These are phyloP conservation scores for Plasmodium chabaudi DNA, from an alignment of 169 alveolate genomes.

Conservation along the genomic window DNA sequence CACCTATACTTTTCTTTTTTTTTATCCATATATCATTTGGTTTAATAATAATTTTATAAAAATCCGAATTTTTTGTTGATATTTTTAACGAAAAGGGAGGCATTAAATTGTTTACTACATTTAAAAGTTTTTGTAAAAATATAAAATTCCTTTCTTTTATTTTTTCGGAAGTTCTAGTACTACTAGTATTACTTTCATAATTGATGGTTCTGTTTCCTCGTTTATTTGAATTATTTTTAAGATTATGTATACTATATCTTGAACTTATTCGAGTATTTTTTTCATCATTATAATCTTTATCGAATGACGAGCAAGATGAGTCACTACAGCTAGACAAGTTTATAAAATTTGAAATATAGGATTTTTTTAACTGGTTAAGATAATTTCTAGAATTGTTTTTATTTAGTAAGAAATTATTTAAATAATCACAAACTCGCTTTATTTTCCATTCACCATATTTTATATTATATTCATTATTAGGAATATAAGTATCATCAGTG, in stretches of 20 bases:
- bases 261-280: neutral
- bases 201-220: too few species aligned
- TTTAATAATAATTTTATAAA: conserved; percentile 44
- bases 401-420: neutral
- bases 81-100: conserved; percentile 68
- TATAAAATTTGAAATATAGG: neutral
- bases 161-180: neutral
- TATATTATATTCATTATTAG: conserved; percentile 46
- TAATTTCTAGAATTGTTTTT: neutral
- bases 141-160: conserved; percentile 24
- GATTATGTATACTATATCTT: neutral
- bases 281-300: too few species aligned
- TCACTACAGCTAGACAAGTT: neutral
- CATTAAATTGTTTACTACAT: conserved; percentile 46
- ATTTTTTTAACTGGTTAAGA: neutral
- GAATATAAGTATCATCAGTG: conserved; percentile 65
- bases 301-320: neutral
- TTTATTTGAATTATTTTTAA: too few species aligned
- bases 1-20: conserved; percentile 60
- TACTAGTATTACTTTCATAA: neutral
- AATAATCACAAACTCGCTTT: conserved; percentile 10
- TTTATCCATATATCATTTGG: conserved; percentile 76
- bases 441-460: conserved; percentile 74
- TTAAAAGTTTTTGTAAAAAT: conserved; percentile 51
- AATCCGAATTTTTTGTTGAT: conserved; percentile 37